Evolutionary conservation across 257 asterid species (phyloP), one percentile per base, ranked within the genome.

Genomic region (Solanum pennellii): DNA sequence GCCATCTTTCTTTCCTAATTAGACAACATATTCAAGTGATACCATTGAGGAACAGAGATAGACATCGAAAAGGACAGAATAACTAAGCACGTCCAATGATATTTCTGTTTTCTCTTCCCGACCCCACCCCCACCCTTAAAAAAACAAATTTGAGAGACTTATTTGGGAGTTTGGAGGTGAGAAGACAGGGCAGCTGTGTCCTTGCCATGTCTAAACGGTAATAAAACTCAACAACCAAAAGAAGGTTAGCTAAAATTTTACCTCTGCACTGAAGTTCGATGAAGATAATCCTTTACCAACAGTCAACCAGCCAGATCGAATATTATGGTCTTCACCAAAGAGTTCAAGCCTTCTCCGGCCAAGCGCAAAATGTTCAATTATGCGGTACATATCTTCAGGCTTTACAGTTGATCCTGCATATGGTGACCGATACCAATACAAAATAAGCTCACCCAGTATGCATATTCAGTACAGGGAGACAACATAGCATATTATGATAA

Each of bases 261-360:
- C 99, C 98, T 95, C 98, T 15, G 96, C 86, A 86, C 93, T 94
- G 86, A 97, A 97, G 91, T 97, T 97, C 62, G 99, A 93, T 3
- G 99, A 97, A 86, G 98, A 92, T 88, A 97, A 89, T 89, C 94
- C 99, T 73, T 93, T 92, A 88, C 99, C 99, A n/a, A 95, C 94
- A 62, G 99, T 97, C 93, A 97, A 92, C 99, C 99, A 97, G 90
- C 99, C 99, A 69, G 98, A 74, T 83, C 99, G 97, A 89, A 97
- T 97, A 87, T 97, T 97, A 89, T 96, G 99, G 92, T 97, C 99
- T 90, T 92, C 99, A 88, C 99, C 99, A 86, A 97, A 97, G 90
- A 97, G 98, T 93, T 97, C 99, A 86, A 97, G 98, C 93, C 99
- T 92, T 92, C 99, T 94, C 87, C 98, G 94, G 56, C 99, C 99